A percentile compares a stretch with the other conserved stretches of the same genome.
Conservation (phyloP, 345 rosid species). For the Pelargonium nanum region DNA sequence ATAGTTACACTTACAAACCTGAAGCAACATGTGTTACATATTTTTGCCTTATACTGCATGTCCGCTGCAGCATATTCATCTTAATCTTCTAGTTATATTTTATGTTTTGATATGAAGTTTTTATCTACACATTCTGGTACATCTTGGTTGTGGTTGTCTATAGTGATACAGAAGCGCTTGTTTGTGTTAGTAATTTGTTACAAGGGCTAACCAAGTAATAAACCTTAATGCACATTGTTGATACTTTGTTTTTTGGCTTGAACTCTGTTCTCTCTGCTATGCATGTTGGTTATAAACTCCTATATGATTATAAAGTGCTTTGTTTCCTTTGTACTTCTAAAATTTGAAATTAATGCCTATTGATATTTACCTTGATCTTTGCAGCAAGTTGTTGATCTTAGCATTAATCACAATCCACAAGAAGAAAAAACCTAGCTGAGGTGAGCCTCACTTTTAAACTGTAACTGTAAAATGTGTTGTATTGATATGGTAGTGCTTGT, state of each 20-base stretch:
- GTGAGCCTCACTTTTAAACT: conserved; percentile 19
- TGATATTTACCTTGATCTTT: conserved; percentile 11
- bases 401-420: conserved; percentile 55
- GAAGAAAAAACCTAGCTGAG: conserved; percentile 80
- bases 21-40: too few relatives aligned
- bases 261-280: background rate
- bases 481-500: background rate
- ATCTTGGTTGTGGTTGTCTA: background rate
- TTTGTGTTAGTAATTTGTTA: background rate
- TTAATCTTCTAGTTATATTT: background rate
- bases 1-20: background rate
- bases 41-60: background rate
- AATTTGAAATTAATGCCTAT: conserved; percentile 5
- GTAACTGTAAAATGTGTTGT: background rate
- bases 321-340: conserved; percentile 1
- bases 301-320: background rate
- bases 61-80: background rate
- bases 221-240: background rate
- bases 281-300: background rate
- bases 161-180: background rate
- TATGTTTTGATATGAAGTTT: too few relatives aligned
- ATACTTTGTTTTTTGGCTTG: background rate
- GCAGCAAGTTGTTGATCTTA: conserved; percentile 59
- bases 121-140: background rate
- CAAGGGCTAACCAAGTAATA: background rate